phyloP scores from a whole-genome alignment of 192 early-diverging fungal genomes.

The Rhizophagus clarus region DNA sequence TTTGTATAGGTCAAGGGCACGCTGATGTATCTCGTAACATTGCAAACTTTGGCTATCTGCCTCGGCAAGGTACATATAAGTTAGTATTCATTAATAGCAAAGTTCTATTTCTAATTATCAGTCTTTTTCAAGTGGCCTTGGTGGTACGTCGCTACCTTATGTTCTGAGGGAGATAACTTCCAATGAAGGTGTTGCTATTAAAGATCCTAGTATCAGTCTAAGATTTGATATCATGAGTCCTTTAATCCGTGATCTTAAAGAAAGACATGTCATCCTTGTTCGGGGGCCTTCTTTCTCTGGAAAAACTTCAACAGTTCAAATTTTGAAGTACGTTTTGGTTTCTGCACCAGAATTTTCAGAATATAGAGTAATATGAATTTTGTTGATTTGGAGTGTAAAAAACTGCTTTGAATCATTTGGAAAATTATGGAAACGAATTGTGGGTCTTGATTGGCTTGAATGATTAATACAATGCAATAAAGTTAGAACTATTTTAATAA shows the following conservation, averaged over 20 bases:
- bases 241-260: not conserved
- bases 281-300: constrained; percentile 1
- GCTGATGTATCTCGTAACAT: not conserved
- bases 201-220: not conserved
- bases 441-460: constrained; percentile 1
- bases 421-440: not conserved
- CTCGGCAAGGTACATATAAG: not conserved
- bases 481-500: constrained; percentile 8
- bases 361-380: constrained; percentile 10
- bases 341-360: not conserved
- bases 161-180: not conserved
- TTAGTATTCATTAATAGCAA: not conserved
- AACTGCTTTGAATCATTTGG: constrained; percentile 4
- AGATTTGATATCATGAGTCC: not conserved
- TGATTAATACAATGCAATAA: constrained; percentile 12
- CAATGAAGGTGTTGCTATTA: not conserved
- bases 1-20: not conserved
- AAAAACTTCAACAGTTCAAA: not conserved
- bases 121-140: not conserved
- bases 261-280: constrained; percentile 6
- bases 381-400: constrained; percentile 9
- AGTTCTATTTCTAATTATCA: not conserved
- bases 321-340: not conserved
- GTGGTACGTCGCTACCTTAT: not conserved
- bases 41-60: not conserved